Evolutionary conservation across 164 flowering plant species (phyloP).

Genomic region (Vitis amurensis): DNA sequence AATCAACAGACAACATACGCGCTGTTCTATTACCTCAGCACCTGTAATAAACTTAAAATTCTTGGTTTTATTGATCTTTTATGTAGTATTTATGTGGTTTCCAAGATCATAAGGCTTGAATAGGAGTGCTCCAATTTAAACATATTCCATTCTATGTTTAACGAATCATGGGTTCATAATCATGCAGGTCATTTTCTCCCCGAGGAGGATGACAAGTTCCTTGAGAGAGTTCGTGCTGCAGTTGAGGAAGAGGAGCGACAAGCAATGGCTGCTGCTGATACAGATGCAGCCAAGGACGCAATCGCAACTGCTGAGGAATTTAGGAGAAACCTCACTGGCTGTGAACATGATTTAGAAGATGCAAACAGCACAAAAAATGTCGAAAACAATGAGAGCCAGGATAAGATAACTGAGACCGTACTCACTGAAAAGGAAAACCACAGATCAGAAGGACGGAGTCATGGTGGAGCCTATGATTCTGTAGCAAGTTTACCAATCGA

Average conservation of each 20-base stretch:
- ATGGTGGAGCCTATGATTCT: conserved; percentile 45
- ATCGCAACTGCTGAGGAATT: conserved; percentile 83
- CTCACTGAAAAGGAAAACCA: conserved; percentile 22
- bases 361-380: conserved; percentile 12
- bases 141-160: too few relatives aligned
- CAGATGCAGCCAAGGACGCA: conserved; percentile 85
- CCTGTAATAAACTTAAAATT: too few relatives aligned
- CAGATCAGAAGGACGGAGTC: conserved; percentile 32
- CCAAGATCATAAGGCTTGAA: too few relatives aligned
- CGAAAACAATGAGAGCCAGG: conserved; percentile 17
- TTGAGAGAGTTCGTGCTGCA: conserved; percentile 87
- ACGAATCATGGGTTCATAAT: not conserved
- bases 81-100: too few relatives aligned
- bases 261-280: conserved; percentile 73
- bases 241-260: conserved; percentile 98
- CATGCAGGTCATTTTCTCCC: conserved; percentile 92
- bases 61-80: too few relatives aligned
- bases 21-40: too few relatives aligned
- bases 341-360: conserved; percentile 29
- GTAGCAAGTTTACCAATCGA: conserved; percentile 69
- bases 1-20: too few relatives aligned
- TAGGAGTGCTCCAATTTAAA: too few relatives aligned
- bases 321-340: conserved; percentile 39
- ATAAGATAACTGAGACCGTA: conserved; percentile 15
- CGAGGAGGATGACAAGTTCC: conserved; percentile 95